Evolutionary conservation across 345 rosid genomes (phyloP).

Genomic region (Lepidium didymum): DNA sequence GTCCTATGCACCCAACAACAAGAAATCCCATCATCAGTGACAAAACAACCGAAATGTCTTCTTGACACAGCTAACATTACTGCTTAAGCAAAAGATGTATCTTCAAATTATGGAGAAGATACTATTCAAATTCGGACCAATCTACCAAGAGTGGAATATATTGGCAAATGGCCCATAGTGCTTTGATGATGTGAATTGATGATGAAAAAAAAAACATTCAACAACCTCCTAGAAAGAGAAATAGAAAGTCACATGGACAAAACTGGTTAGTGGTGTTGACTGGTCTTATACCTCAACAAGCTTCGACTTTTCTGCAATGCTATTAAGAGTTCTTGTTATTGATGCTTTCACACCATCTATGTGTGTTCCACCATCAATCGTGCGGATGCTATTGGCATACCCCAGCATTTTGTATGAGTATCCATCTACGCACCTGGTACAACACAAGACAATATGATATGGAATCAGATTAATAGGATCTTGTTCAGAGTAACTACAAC

Average conservation of each 20-base stretch:
- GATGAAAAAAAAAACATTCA: not conserved
- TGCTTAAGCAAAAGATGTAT: not conserved
- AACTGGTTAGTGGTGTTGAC: not conserved
- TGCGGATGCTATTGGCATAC: constrained; percentile 82
- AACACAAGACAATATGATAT: constrained; percentile 13
- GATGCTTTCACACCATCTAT: constrained; percentile 88
- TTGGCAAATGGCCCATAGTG: constrained; percentile 33
- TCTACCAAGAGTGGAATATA: not conserved
- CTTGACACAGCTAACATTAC: constrained; percentile 10
- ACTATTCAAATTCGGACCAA: not conserved
- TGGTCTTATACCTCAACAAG: constrained; percentile 40
- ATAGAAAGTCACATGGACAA: not conserved
- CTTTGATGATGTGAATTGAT: constrained; percentile 14
- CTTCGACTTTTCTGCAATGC: constrained; percentile 69
- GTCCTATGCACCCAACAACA: constrained; percentile 40
- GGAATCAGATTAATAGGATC: not conserved
- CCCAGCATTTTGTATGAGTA: constrained; percentile 84
- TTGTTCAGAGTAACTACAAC: constrained; percentile 2
- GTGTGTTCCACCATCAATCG: constrained; percentile 92
- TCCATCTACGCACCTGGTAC: constrained; percentile 79
- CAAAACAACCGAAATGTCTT: constrained; percentile 15
- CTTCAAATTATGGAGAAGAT: not conserved
- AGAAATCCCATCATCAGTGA: not conserved
- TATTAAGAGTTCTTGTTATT: constrained; percentile 79
- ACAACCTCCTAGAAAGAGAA: not conserved